Evolutionary conservation across 768 basidiomycete genomes (phyloP).

Genomic region (Fomitopsis serialis): DNA sequence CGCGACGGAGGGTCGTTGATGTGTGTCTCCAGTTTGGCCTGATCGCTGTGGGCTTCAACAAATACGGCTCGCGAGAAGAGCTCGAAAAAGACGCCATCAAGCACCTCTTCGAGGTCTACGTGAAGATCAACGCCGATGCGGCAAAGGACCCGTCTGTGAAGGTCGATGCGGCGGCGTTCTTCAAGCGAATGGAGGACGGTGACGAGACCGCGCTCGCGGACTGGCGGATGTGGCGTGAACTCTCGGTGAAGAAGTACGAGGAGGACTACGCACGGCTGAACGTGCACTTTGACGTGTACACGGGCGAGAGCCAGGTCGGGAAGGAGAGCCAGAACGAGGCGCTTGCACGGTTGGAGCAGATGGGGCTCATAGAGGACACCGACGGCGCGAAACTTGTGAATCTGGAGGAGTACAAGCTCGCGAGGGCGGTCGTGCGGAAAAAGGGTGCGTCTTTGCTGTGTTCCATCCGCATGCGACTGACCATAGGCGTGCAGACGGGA

Average conservation of each 20-base stretch:
- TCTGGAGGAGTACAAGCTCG: slow-evolving; percentile 85
- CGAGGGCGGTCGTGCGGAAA: slow-evolving; percentile 87
- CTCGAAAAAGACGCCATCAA: slow-evolving; percentile 88
- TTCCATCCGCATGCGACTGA: background rate
- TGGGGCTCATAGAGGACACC: slow-evolving; percentile 69
- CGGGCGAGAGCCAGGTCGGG: slow-evolving; percentile 81
- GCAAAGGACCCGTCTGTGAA: slow-evolving; percentile 68
- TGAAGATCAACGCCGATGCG: slow-evolving; percentile 87
- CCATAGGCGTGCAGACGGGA: slow-evolving; percentile 57
- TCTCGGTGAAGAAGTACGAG: slow-evolving; percentile 86
- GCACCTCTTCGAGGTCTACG: slow-evolving; percentile 92
- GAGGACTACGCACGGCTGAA: slow-evolving; percentile 87
- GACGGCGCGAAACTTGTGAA: slow-evolving; percentile 86
- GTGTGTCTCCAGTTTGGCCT: slow-evolving; percentile 59
- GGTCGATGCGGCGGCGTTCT: slow-evolving; percentile 75
- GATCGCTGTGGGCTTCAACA: slow-evolving; percentile 87
- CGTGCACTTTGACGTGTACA: slow-evolving; percentile 87
- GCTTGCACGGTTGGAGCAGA: slow-evolving; percentile 58
- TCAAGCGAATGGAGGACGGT: slow-evolving; percentile 93
- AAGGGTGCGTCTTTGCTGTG: slow-evolving; percentile 43
- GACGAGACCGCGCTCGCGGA: slow-evolving; percentile 78
- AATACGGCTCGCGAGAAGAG: slow-evolving; percentile 82
- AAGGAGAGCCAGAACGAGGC: slow-evolving; percentile 71
- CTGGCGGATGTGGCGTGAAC: slow-evolving; percentile 90
- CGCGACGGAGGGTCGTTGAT: background rate